Conservation (phyloP, 1,284 basidiomycete species). For the Malassezia cuniculi region DNA sequence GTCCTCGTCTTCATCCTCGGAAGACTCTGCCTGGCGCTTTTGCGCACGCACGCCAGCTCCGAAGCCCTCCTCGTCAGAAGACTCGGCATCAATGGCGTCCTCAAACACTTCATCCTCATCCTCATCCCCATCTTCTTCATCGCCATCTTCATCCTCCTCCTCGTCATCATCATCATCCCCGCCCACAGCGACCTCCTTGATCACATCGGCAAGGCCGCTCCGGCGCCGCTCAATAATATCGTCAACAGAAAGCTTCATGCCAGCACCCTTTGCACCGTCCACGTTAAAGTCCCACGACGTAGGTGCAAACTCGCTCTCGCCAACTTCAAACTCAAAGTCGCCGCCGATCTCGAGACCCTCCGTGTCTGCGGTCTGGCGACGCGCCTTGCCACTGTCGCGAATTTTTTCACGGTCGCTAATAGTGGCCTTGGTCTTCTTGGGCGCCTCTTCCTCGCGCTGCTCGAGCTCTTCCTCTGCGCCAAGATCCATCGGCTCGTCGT, state of each 20-base stretch:
- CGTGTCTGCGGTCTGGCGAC: conserved; percentile 2
- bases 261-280: conserved; percentile 18
- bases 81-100: no score
- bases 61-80: conserved; percentile 20
- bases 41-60: conserved; percentile 19
- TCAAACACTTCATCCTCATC: conserved; percentile 52
- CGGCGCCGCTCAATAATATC: conserved; percentile 41
- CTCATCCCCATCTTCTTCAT: conserved; percentile 45
- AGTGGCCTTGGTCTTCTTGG: conserved; percentile 25
- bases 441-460: conserved; percentile 1
- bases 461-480: conserved; percentile 1
- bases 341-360: conserved; percentile 23
- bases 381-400: conserved; percentile 16
- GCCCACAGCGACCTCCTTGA: conserved; percentile 11
- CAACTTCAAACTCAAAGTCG: conserved; percentile 39
- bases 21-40: conserved; percentile 24
- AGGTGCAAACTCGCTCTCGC: conserved; percentile 9
- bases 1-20: conserved; percentile 27
- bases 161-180: conserved; percentile 13
- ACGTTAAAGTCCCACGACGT: conserved; percentile 37
- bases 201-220: conserved; percentile 13
- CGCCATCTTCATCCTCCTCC: conserved; percentile 12
- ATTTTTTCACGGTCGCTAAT: conserved; percentile 35
- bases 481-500: conserved; percentile 26
- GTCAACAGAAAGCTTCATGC: conserved; percentile 32